These are phyloP conservation scores for Theobroma grandiflorum DNA, from an alignment of 441 rosid species.

Conservation along the genomic window DNA sequence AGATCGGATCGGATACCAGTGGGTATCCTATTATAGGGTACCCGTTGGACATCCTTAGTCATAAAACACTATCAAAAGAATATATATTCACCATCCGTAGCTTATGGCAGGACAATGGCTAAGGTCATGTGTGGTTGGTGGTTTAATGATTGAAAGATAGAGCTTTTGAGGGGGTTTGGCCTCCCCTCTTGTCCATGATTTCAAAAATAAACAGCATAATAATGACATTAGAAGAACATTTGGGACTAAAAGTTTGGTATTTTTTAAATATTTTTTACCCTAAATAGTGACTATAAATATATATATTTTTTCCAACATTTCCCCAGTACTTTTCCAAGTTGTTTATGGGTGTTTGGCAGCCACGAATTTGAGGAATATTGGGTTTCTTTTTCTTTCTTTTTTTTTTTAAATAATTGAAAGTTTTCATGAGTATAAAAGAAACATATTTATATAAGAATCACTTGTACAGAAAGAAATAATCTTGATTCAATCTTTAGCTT, in stretches of 20 bases:
- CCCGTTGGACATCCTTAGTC: no score
- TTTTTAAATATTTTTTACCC: background rate
- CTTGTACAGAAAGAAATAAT: no score
- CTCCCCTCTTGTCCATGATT: background rate
- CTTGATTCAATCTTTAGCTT: background rate
- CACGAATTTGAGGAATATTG: no score
- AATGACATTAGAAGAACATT: background rate
- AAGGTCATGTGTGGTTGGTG: background rate
- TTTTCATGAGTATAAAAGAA: no score
- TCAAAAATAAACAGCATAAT: background rate
- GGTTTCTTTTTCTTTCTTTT: no score
- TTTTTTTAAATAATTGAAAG: no score
- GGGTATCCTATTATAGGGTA: no score
- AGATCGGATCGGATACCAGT: no score
- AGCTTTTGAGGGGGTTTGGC: background rate
- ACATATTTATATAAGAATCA: no score
- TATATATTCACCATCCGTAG: background rate
- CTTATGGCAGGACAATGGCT: background rate
- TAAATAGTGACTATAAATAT: no score
- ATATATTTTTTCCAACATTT: background rate
- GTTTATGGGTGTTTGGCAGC: no score
- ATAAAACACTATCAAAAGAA: background rate
- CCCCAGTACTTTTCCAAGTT: no score
- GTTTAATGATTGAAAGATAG: background rate
- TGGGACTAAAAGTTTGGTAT: background rate